A percentile compares a stretch with the other conserved stretches of the same genome.
These are phyloP conservation scores for Psilocybe sp. DNA, from an alignment of 768 basidiomycete genomes.

Conservation along the genomic window DNA sequence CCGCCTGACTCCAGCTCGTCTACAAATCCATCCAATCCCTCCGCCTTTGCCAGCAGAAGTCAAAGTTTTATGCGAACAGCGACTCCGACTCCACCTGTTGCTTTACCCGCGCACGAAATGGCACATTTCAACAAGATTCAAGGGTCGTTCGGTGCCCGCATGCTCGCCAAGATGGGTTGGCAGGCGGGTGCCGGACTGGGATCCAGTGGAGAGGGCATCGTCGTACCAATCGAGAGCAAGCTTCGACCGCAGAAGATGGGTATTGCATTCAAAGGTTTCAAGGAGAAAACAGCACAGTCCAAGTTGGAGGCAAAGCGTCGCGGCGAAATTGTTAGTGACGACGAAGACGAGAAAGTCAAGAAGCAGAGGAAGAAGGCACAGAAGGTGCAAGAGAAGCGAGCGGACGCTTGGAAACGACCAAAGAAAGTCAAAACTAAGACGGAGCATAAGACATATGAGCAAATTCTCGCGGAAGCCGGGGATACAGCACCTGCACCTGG, in stretches of 20 bases:
- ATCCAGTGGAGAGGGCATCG: constrained; percentile 71
- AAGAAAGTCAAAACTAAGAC: constrained; percentile 83
- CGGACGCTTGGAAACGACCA: constrained; percentile 83
- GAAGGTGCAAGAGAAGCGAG: constrained; percentile 55
- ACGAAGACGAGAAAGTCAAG: constrained; percentile 54
- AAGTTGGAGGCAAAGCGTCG: constrained; percentile 75
- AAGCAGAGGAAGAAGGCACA: constrained; percentile 50
- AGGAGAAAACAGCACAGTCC: constrained; percentile 83
- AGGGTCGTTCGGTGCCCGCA: constrained; percentile 78
- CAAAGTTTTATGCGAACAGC: constrained; percentile 52
- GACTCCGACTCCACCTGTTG: constrained; percentile 42
- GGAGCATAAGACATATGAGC: constrained; percentile 96
- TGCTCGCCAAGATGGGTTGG: constrained; percentile 98
- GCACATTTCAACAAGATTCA: constrained; percentile 82
- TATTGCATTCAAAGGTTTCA: constrained; percentile 84
- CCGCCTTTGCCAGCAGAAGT: constrained; percentile 35
- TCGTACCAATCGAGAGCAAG: constrained; percentile 85
- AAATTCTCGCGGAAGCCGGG: constrained; percentile 88
- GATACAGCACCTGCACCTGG: constrained; percentile 50
- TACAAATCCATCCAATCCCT: constrained; percentile 31
- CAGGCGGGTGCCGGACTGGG: constrained; percentile 79
- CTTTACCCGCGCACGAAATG: constrained; percentile 62
- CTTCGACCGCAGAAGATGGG: constrained; percentile 83
- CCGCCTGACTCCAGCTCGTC: constrained; percentile 11
- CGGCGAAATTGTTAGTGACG: constrained; percentile 74